Percentiles rank a stretch among this genome's conserved stretches.
Conservation (phyloP, 257 asterid species). For the Solanum paucissectum region DNA sequence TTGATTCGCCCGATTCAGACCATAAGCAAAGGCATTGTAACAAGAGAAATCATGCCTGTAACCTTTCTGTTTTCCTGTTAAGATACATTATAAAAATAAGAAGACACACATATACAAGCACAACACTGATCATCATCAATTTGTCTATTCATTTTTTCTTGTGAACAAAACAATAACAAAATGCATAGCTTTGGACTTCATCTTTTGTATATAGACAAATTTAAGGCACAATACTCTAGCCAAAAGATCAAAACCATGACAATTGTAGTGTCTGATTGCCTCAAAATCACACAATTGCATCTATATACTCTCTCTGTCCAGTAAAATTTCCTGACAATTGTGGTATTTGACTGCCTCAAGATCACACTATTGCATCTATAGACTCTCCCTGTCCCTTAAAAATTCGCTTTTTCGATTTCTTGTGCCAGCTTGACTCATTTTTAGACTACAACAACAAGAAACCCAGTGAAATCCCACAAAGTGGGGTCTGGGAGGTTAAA, state of each 20-base stretch:
- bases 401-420: neutral
- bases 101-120: neutral
- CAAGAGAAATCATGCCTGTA: slow-evolving; percentile 92
- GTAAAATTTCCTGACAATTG: neutral
- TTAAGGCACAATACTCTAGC: neutral
- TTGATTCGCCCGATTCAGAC: slow-evolving; percentile 60
- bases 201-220: neutral
- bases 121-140: neutral
- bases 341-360: neutral
- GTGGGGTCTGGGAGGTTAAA: neutral
- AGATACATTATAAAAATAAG: slow-evolving; percentile 12
- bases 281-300: neutral
- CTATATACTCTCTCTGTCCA: neutral
- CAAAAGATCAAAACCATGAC: neutral
- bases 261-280: neutral
- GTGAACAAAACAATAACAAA: neutral
- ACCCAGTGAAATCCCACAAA: neutral
- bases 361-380: neutral
- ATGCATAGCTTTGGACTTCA: neutral
- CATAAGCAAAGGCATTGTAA: slow-evolving; percentile 85
- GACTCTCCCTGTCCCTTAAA: neutral
- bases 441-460: neutral
- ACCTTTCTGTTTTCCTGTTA: slow-evolving; percentile 86
- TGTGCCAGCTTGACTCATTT: neutral
- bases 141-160: neutral